These are phyloP conservation scores for Paraphoma chrysanthemicola DNA, from an alignment of 2,329 filamentous ascomycete genomes.

Conservation along the genomic window DNA sequence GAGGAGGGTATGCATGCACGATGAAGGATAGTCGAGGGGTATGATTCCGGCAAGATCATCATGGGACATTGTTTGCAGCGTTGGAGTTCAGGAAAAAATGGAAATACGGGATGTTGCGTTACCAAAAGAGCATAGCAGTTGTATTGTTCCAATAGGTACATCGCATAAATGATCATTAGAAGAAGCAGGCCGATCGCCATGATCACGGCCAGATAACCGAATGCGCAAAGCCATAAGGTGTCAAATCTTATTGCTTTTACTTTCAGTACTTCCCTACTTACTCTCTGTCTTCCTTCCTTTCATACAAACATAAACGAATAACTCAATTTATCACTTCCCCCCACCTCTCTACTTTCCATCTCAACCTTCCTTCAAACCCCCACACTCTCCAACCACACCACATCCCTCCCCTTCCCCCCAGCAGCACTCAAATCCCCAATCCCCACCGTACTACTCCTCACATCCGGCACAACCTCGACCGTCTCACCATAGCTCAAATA, in stretches of 20 bases:
- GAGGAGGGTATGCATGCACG: slow-evolving; percentile 1
- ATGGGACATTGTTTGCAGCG: slow-evolving; percentile 28
- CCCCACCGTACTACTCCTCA: slow-evolving; percentile 67
- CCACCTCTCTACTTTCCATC: too few relatives aligned
- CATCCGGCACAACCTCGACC: slow-evolving; percentile 75
- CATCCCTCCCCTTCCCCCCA: slow-evolving; percentile 22
- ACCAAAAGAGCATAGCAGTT: too few relatives aligned
- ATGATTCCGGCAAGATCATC: neutral
- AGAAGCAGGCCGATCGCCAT: too few relatives aligned
- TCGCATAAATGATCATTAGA: too few relatives aligned
- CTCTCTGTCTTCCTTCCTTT: too few relatives aligned
- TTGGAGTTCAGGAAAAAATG: slow-evolving; percentile 28
- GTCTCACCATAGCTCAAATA: slow-evolving; percentile 79
- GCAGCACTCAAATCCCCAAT: slow-evolving; percentile 36
- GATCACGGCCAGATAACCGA: too few relatives aligned
- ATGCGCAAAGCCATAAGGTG: too few relatives aligned
- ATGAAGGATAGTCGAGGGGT: neutral
- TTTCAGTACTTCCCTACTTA: too few relatives aligned
- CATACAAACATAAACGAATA: neutral
- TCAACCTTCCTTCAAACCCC: neutral
- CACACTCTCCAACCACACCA: slow-evolving; percentile 39
- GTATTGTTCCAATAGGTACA: too few relatives aligned
- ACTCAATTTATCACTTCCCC: neutral
- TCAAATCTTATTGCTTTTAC: too few relatives aligned
- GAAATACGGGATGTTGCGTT: neutral